Evolutionary conservation across 768 basidiomycete species (phyloP).

Genomic region (Boletus subparvulus): DNA sequence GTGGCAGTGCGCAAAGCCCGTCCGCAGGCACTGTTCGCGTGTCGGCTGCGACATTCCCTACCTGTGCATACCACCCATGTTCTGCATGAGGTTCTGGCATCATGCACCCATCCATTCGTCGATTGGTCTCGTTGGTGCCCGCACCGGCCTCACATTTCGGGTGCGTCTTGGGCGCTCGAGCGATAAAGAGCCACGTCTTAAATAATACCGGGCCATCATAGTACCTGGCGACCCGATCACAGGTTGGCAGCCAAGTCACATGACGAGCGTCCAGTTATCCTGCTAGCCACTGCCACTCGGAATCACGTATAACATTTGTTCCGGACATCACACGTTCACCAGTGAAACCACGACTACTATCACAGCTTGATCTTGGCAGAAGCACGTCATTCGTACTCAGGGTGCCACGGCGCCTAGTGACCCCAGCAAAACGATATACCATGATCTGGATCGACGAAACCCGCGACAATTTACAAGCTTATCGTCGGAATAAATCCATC

Average conservation of each 20-base stretch:
- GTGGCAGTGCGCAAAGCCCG: too few species aligned
- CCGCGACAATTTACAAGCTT: too few species aligned
- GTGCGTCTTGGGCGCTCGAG: neutral
- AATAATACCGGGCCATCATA: neutral
- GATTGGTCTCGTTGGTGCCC: too few species aligned
- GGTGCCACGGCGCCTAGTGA: neutral
- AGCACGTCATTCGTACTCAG: neutral
- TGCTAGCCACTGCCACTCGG: neutral
- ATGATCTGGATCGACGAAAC: neutral
- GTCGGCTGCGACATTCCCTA: too few species aligned
- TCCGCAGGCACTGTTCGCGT: too few species aligned
- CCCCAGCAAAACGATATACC: neutral
- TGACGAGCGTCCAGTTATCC: neutral
- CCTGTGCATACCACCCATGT: neutral
- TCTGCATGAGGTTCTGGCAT: slow-evolving; percentile 5
- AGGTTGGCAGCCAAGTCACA: neutral
- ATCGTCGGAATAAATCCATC: neutral
- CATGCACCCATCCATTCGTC: neutral
- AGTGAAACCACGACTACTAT: neutral
- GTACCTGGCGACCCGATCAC: neutral
- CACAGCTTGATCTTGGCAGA: neutral
- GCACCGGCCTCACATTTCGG: neutral
- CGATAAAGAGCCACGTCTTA: neutral
- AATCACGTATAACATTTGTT: too few species aligned
- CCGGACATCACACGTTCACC: neutral